Evolutionary conservation across 2,329 filamentous ascomycete species (phyloP), one percentile per base, ranked within the genome.

Genomic region (Ascochyta fabae): DNA sequence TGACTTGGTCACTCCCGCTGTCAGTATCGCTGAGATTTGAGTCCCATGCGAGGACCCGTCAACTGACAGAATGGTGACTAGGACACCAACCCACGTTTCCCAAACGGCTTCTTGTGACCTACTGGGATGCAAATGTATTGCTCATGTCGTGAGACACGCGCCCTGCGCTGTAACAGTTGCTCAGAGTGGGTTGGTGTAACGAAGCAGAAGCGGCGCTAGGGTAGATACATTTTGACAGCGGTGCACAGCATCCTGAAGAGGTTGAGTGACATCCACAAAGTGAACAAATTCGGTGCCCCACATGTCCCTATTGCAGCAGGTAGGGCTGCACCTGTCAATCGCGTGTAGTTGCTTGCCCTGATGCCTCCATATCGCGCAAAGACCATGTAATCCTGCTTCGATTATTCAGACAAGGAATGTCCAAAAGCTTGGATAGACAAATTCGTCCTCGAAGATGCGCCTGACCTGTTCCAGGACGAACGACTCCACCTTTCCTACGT

Each of bases 341-440:
- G 42, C 53, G 48, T 56, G 53, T n/a, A 27, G 42, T 50, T 47
- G 47, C 53, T 49, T 53, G 46, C 50, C 24, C 27, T n/a, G 26
- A 48, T 31, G 26, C 24, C 34, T 24, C 42, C 49, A 34, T 19
- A 24, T 35, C 8, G 22, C 35, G 31, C 19, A 23, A 27, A 40
- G 35, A 26, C n/a, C 22, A 15, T 16, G 16, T n/a, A 36, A 31
- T 48, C 26, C 23, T 8, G 56, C 22, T 39, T 48, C 24, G 47
- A 34, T 9, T 38, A 40, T 53, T 74, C 64, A 96, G 40, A 98
- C 88, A 67, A 99, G 79, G 75, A 98, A 97, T 0, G 94, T 98
- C 93, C 94, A 98, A 77, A 96, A 98, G 76, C 93, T 97, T 40
- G 95, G 95, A 78, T 96, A 98, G 59, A 98, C 93, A 78, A 98